A percentile compares a stretch with the other conserved stretches of the same genome.
Evolutionary conservation across 176 grass and related monocot species (phyloP).

Genomic region (Carex myosuroides): DNA sequence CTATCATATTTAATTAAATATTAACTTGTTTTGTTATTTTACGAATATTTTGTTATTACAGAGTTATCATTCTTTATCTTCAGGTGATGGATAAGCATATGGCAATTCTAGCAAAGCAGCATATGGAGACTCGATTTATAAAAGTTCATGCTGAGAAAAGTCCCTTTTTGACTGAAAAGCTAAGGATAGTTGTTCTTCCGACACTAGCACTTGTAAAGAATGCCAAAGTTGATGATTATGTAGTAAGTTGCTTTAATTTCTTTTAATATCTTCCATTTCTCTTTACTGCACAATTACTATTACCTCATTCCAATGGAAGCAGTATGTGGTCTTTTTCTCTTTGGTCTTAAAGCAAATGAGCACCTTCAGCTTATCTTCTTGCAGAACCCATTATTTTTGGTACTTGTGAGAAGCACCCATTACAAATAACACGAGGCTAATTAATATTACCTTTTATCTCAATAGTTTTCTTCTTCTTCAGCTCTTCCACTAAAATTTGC

Average conservation of each 20-base stretch:
- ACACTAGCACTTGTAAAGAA: slow-evolving; percentile 91
- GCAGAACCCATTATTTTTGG: not conserved
- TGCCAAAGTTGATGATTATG: slow-evolving; percentile 84
- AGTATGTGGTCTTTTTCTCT: not conserved
- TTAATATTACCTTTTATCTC: not conserved
- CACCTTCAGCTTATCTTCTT: not conserved
- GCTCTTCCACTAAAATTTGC: not conserved
- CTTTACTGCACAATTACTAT: not conserved
- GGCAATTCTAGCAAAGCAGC: slow-evolving; percentile 74
- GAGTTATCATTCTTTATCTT: not conserved
- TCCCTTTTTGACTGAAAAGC: slow-evolving; percentile 86
- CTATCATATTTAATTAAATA: not conserved
- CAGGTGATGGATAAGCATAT: slow-evolving; percentile 96
- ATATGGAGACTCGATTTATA: slow-evolving; percentile 84
- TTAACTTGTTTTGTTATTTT: not conserved
- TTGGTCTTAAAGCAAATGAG: not conserved
- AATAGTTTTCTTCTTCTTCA: not conserved
- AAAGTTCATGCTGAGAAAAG: slow-evolving; percentile 96
- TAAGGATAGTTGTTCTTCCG: slow-evolving; percentile 71
- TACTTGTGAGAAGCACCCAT: not conserved
- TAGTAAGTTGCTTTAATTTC: slow-evolving; percentile 40
- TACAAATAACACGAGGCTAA: not conserved
- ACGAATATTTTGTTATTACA: not conserved
- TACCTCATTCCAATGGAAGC: not conserved
- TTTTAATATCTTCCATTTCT: not conserved